phyloP scores from a whole-genome alignment of 495 filamentous ascomycete genomes.

The Hyaloscypha hepaticicola region DNA sequence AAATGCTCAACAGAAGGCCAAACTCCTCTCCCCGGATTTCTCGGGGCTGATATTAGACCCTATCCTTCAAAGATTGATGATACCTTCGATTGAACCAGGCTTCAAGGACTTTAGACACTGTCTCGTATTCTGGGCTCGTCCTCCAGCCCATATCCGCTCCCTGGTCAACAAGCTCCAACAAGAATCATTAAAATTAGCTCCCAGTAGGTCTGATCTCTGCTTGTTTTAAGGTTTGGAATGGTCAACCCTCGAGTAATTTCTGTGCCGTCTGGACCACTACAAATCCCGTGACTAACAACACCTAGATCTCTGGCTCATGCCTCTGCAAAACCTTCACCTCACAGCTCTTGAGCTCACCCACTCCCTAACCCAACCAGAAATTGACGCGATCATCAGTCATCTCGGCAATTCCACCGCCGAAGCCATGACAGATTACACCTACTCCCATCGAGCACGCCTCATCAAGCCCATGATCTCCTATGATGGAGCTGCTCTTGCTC shows the following conservation, averaged over 20 bases:
- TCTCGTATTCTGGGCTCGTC: constrained; percentile 84
- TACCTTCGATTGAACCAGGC: constrained; percentile 57
- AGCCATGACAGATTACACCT: constrained; percentile 61
- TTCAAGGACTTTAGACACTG: constrained; percentile 76
- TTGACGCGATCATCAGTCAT: constrained; percentile 54
- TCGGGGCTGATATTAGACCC: constrained; percentile 70
- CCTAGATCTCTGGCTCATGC: constrained; percentile 83
- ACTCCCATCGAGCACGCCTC: constrained; percentile 63
- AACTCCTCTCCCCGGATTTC: constrained; percentile 69
- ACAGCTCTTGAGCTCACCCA: constrained; percentile 82
- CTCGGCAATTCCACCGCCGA: constrained; percentile 46
- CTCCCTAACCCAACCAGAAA: constrained; percentile 60
- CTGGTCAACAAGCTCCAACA: constrained; percentile 68
- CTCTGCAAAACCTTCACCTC: constrained; percentile 71
- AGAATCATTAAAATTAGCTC: constrained; percentile 57
- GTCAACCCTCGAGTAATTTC: background rate
- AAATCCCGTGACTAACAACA: constrained; percentile 15
- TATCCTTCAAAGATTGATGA: constrained; percentile 64
- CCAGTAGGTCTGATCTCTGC: constrained; percentile 52
- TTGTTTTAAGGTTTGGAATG: background rate
- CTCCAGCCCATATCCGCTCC: constrained; percentile 63
- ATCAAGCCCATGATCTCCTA: constrained; percentile 81
- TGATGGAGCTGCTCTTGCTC: constrained; percentile 78
- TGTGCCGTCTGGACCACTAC: background rate
- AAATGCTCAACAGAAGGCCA: constrained; percentile 66